phyloP scores from a whole-genome alignment of 2,329 filamentous ascomycete genomes.

The Penicillium polonicum region DNA sequence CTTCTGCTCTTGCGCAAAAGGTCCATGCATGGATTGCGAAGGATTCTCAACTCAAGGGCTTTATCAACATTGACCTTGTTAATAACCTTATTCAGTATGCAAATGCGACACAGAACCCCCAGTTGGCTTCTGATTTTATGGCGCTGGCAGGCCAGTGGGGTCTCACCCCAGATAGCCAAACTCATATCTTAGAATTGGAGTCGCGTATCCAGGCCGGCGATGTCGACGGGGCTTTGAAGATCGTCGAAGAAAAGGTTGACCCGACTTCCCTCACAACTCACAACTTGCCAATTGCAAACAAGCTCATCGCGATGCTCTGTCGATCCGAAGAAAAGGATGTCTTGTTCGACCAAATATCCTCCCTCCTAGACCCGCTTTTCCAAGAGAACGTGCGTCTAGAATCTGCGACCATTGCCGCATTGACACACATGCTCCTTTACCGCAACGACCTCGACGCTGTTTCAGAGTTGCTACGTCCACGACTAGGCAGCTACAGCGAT shows the following conservation, averaged over 20 bases:
- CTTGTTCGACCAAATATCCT: conserved; percentile 69
- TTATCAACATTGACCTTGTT: conserved; percentile 69
- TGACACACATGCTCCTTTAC: conserved; percentile 72
- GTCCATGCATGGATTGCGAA: conserved; percentile 62
- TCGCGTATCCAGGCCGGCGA: conserved; percentile 73
- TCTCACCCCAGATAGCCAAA: conserved; percentile 66
- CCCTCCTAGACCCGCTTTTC: conserved; percentile 71
- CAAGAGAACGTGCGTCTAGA: conserved; percentile 68
- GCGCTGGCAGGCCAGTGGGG: conserved; percentile 63
- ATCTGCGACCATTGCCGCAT: conserved; percentile 68
- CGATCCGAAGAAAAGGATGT: conserved; percentile 51
- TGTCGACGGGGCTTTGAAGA: conserved; percentile 58
- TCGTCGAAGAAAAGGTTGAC: conserved; percentile 54
- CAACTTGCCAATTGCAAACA: conserved; percentile 66
- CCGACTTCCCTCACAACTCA: conserved; percentile 56
- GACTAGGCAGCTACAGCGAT: conserved; percentile 41
- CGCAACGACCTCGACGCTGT: conserved; percentile 76
- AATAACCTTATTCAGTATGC: conserved; percentile 74
- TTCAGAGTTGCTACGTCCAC: conserved; percentile 76
- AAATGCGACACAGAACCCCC: conserved; percentile 66
- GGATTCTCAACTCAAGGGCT: conserved; percentile 45
- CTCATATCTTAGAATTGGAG: conserved; percentile 71
- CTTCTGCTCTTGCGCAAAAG: conserved; percentile 72
- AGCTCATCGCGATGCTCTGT: conserved; percentile 69
- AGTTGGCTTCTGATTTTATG: conserved; percentile 72